Evolutionary conservation across 257 asterid genomes (phyloP), one percentile per base, ranked within the genome.

Genomic region (Phtheirospermum japonicum): DNA sequence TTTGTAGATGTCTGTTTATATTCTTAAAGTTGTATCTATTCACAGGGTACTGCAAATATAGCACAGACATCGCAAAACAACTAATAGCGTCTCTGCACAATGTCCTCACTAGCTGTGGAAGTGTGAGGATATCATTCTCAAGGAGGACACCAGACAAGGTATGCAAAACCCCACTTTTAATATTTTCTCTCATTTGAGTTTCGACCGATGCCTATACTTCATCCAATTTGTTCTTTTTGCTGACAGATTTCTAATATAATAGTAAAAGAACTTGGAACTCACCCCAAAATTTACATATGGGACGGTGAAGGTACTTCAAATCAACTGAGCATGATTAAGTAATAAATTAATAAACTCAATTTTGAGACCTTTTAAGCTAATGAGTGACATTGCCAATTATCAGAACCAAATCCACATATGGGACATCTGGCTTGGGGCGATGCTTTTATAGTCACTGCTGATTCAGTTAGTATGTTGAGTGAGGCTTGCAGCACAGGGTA

Each of bases 401-500:
- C 81, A 92, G 99, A 80, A 70, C 97, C 96, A 46, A 92, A 92
- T 79, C 99, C 97, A 33, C 94, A 92, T 71, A 72, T 89, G 87
- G 99, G 97, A 49, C 85, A 89, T 83, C 80, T 92, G 61, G 99
- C 99, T 60, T 92, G 99, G 99, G 99, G 89, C 3, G 99, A 89
- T 79, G 81, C 92, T 52, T 89, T 92, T 71, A 48, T 92, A 31
- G 56, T 89, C 71, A 92, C 99, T 42, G 96, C 97, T 46, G 99
- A 92, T 82, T 92, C 97, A 71, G 95, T 89, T 66, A 85, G 96
- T 59, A 83, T 87, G 97, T 65, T 92, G 79, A 92, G 97, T 71
- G 99, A 92, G 76, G 99, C 94, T 67, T 92, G 99, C 81, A 86
- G 97, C 82, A 92, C 99, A 4, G 99, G 97, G 98, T 89, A 89